A percentile compares a stretch with the other conserved stretches of the same genome.
These are phyloP conservation scores for Spinacia oleracea DNA, from an alignment of 179 eudicot genomes.

Conservation along the genomic window DNA sequence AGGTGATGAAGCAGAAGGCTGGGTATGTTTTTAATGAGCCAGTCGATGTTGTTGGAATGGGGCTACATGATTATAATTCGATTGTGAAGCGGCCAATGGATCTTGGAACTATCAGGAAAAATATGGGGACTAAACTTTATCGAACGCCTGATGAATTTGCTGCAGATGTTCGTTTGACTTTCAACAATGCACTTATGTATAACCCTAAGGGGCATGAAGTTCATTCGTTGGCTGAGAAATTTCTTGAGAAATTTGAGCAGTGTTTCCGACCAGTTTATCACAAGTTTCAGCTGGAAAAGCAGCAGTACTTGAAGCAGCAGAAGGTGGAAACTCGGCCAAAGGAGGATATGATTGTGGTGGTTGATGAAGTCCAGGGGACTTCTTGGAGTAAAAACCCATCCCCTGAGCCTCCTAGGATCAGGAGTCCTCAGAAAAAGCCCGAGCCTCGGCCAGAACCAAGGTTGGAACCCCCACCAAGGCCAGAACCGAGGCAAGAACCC, in stretches of 20 bases:
- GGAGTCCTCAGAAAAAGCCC: constrained; percentile 31
- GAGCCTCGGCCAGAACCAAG: constrained; percentile 29
- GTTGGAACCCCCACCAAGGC: constrained; percentile 18
- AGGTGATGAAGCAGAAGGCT: constrained; percentile 55
- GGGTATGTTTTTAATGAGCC: constrained; percentile 59
- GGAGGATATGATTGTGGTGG: constrained; percentile 20
- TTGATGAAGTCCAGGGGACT: constrained; percentile 61
- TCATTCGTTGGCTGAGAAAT: constrained; percentile 44
- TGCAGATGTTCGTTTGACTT: constrained; percentile 62
- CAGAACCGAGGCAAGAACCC: constrained; percentile 22
- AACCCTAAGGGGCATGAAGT: constrained; percentile 75
- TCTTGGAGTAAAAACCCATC: constrained; percentile 55
- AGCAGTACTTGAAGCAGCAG: constrained; percentile 7
- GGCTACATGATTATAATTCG: constrained; percentile 72
- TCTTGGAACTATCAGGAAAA: constrained; percentile 72
- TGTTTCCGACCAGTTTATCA: constrained; percentile 46
- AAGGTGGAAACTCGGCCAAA: constrained; percentile 10
- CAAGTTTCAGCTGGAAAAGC: constrained; percentile 30
- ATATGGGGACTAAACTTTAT: constrained; percentile 42
- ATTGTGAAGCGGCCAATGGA: constrained; percentile 84
- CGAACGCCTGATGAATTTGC: constrained; percentile 56
- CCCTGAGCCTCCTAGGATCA: constrained; percentile 34
- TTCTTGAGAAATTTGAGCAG: constrained; percentile 57
- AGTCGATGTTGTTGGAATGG: constrained; percentile 55
- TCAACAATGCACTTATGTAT: constrained; percentile 65